Evolutionary conservation across 1,284 basidiomycete genomes (phyloP).

Genomic region (Taiwanofungus camphoratus): DNA sequence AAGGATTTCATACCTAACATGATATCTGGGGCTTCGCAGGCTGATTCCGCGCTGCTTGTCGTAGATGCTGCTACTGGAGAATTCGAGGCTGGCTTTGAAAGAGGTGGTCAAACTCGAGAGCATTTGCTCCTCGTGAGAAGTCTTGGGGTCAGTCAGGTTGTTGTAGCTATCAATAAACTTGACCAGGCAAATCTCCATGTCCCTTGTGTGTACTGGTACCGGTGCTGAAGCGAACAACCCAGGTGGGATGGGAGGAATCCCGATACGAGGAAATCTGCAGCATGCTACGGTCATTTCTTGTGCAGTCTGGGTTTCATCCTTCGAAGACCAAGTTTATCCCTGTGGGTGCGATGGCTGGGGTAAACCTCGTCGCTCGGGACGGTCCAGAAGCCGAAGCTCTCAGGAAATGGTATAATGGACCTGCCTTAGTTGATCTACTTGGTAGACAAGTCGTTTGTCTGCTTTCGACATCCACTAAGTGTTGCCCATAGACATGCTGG

Average conservation of each 20-base stretch:
- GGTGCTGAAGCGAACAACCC: constrained; percentile 6
- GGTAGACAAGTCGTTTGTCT: constrained; percentile 42
- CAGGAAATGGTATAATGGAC: constrained; percentile 79
- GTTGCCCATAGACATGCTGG: constrained; percentile 58
- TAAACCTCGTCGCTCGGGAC: constrained; percentile 68
- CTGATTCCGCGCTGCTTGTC: constrained; percentile 94
- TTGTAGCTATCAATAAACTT: constrained; percentile 94
- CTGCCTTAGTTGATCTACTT: constrained; percentile 79
- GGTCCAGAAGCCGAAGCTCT: constrained; percentile 45
- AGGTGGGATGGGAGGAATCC: constrained; percentile 81
- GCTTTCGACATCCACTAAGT: constrained; percentile 2
- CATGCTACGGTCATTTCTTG: constrained; percentile 75
- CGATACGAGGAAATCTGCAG: constrained; percentile 85
- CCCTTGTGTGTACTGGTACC: no score
- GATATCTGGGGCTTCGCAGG: constrained; percentile 97
- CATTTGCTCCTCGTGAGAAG: constrained; percentile 91
- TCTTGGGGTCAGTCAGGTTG: constrained; percentile 89
- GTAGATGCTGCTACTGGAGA: constrained; percentile 88
- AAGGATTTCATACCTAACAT: constrained; percentile 98
- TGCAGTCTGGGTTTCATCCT: constrained; percentile 81
- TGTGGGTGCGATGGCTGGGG: constrained; percentile 85
- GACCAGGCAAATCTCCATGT: constrained; percentile 73
- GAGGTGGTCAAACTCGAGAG: constrained; percentile 95
- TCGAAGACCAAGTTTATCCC: constrained; percentile 83
- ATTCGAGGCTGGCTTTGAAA: constrained; percentile 93